phyloP scores from a whole-genome alignment of 345 rosid genomes.

The Euphorbia lathyris region DNA sequence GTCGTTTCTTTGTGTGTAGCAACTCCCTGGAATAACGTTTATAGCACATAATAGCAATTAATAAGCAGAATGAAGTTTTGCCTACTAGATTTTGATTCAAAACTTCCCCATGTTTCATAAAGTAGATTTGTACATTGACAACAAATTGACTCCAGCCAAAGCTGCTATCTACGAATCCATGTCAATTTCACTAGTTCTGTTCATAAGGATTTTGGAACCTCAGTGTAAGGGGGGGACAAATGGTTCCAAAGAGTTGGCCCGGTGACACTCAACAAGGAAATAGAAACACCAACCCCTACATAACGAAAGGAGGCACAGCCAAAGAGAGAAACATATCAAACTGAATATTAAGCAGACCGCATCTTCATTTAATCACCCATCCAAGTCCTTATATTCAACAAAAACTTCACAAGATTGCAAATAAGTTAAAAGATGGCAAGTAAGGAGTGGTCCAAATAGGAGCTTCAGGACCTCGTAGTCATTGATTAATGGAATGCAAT shows the following conservation, averaged over 20 bases:
- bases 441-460: background rate
- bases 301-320: background rate
- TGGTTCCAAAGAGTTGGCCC: no score
- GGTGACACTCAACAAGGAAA: no score
- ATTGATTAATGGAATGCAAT: background rate
- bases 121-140: conserved; percentile 3
- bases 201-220: background rate
- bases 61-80: background rate
- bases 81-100: background rate
- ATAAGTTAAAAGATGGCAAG: background rate
- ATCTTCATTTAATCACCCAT: background rate
- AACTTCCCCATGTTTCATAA: background rate
- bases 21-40: conserved; percentile 55
- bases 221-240: no score
- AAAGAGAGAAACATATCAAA: background rate
- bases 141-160: background rate
- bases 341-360: background rate
- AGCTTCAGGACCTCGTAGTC: background rate
- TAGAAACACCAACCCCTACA: background rate
- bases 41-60: conserved; percentile 6
- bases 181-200: background rate
- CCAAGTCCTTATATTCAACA: background rate
- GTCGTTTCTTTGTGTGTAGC: conserved; percentile 56
- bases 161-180: background rate
- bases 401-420: background rate